Base-by-base conservation (phyloP, 148 eudicot genomes). In the Amaranthus palmeri region DNA sequence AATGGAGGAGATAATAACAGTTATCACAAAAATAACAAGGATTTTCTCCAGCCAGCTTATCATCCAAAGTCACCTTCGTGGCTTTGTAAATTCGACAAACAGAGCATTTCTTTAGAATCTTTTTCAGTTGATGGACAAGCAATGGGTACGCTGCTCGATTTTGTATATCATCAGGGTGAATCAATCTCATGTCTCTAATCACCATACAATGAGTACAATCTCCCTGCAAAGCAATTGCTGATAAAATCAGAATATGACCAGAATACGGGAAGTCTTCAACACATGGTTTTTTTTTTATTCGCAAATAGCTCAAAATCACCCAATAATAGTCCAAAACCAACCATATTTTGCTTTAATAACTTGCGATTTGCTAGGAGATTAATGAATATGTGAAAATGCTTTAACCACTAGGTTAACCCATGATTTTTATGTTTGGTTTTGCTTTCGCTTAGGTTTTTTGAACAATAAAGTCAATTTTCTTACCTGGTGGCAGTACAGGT, bases 401-500 rank as follows among this genome's bases (percentile, higher is more conserved):
- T 25, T 25, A 25, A 25, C 36, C 36, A 25, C 36, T 25, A 25
- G 36, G 36, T 25, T 25, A 25, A 25, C 36, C 36, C 36, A 25
- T 25, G 36, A 25, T 25, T 25, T 25, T 25, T 25, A 25, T 25
- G 36, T 25, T 25, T 25, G 36, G 36, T 25, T 25, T 25, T 25
- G 36, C 36, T 25, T 25, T 25, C 36, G 36, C 36, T 25, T 25
- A 25, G 36, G 36, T 25, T 25, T 25, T 25, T 25, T 25, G 36
- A 25, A 25, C 36, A 25, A 25, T 1, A 25, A 25, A 25, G 36
- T 25, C 36, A 25, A 25, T 25, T 25, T 25, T 25, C 2, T 25
- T 25, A 92, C 96, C 92, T 91, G 97, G 78, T 95, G 99, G 77
- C 99, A 91, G 65, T 91, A 95, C n/a, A 89, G 68, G 80, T 91